phyloP scores from a whole-genome alignment of 192 early-diverging fungal genomes.

The Mortierella antarctica region DNA sequence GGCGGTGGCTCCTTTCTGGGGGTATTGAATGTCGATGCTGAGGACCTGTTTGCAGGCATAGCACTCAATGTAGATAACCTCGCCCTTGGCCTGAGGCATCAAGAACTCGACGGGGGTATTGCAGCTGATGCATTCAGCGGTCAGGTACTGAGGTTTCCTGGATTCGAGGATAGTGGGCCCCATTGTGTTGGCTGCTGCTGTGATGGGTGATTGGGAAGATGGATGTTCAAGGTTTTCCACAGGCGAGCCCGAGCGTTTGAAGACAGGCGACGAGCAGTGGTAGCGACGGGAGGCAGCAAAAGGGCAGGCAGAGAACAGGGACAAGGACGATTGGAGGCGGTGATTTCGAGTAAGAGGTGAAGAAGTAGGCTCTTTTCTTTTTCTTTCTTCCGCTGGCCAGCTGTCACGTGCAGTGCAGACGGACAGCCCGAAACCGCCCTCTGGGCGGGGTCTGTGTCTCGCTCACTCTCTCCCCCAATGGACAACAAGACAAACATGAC shows the following conservation, averaged over 20 bases:
- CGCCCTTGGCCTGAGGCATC: conserved; percentile 33
- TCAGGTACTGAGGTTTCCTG: conserved; percentile 65
- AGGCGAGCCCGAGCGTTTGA: background rate
- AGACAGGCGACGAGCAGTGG: background rate
- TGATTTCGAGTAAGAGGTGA: background rate
- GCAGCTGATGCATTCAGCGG: conserved; percentile 63
- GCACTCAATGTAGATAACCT: conserved; percentile 63
- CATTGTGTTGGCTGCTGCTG: conserved; percentile 22
- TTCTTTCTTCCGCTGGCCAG: too few species aligned
- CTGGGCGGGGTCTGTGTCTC: too few species aligned
- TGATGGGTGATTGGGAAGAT: background rate
- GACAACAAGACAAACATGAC: too few species aligned
- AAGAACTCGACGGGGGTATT: conserved; percentile 63
- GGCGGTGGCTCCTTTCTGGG: conserved; percentile 46
- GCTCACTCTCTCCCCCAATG: too few species aligned
- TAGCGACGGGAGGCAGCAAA: background rate
- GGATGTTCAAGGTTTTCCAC: background rate
- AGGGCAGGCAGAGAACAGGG: background rate
- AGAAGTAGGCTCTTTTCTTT: background rate
- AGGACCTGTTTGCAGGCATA: conserved; percentile 62
- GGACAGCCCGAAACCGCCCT: too few species aligned
- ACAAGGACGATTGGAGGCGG: background rate
- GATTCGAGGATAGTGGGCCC: conserved; percentile 57
- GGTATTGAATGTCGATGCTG: conserved; percentile 54
- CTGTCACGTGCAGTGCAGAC: too few species aligned